Evolutionary conservation across 257 asterid species (phyloP).

Genomic region (Schizonepeta tenuifolia): DNA sequence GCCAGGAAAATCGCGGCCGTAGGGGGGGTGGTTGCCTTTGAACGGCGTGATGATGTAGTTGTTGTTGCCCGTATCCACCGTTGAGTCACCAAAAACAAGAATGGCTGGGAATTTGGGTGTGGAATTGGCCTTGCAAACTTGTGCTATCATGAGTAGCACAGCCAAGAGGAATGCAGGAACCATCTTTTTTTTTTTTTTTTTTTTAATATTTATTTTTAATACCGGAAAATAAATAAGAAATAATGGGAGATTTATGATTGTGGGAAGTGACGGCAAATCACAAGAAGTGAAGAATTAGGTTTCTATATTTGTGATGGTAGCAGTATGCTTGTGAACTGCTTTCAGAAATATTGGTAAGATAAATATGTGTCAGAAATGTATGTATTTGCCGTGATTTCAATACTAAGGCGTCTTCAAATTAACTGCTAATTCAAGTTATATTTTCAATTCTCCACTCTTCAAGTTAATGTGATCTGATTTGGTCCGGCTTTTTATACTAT

Average conservation of each 20-base stretch:
- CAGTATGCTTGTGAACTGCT: conserved; percentile 13
- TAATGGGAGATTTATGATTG: neutral
- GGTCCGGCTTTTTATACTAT: no score
- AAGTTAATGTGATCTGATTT: no score
- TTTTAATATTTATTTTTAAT: no score
- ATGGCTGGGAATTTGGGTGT: conserved; percentile 54
- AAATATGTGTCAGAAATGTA: neutral
- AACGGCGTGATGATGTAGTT: conserved; percentile 54
- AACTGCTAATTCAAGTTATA: neutral
- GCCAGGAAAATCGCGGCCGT: conserved; percentile 61
- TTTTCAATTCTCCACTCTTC: neutral
- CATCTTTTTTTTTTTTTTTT: neutral
- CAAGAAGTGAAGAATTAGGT: neutral
- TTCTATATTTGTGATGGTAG: neutral
- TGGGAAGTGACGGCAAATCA: neutral
- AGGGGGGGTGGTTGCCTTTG: conserved; percentile 57
- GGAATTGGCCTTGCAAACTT: conserved; percentile 28
- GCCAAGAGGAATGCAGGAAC: neutral
- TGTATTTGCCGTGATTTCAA: neutral
- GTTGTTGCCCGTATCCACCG: conserved; percentile 76
- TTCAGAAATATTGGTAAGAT: conserved; percentile 4
- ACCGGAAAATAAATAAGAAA: neutral
- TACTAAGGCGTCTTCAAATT: neutral
- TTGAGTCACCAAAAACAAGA: conserved; percentile 72
- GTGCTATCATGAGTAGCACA: conserved; percentile 33